Evolutionary conservation across 495 filamentous ascomycete genomes (phyloP).

Genomic region (Lasiosphaeriaceae sp.): DNA sequence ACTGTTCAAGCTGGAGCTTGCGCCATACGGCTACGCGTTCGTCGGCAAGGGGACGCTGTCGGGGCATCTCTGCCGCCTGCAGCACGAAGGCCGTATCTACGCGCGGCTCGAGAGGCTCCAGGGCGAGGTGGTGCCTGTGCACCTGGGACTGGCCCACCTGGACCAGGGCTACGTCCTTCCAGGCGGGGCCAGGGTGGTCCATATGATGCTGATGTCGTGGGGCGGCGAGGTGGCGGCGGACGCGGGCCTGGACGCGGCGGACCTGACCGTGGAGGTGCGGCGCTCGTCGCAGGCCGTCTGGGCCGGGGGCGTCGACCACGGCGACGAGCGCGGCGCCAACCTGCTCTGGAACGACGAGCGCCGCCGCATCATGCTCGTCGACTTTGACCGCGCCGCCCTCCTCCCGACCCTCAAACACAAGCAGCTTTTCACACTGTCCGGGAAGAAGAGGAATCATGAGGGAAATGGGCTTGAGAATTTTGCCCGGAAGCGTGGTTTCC

Average conservation of each 20-base stretch:
- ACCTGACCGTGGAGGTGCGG: neutral
- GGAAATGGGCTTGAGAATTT: too few relatives aligned
- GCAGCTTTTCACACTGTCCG: neutral
- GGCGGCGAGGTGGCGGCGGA: neutral
- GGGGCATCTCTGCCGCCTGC: neutral
- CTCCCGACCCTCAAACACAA: neutral
- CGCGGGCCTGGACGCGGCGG: neutral
- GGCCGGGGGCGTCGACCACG: neutral
- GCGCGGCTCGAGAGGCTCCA: neutral
- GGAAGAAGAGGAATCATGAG: neutral
- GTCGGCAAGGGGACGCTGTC: neutral
- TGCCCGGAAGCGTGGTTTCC: too few relatives aligned
- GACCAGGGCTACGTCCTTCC: neutral
- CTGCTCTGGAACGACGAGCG: neutral
- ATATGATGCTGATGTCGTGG: constrained; percentile 1
- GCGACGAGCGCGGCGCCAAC: neutral
- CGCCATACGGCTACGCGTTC: neutral
- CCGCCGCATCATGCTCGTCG: neutral
- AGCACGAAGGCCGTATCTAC: neutral
- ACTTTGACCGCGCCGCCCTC: neutral
- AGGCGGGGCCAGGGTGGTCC: neutral
- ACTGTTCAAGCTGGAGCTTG: neutral
- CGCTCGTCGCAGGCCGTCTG: neutral
- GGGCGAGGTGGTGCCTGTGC: neutral
- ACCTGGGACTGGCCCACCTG: neutral